Evolutionary conservation across 148 eudicot species (phyloP), one percentile per base, ranked within the genome.

Genomic region (Camellia granthamiana): DNA sequence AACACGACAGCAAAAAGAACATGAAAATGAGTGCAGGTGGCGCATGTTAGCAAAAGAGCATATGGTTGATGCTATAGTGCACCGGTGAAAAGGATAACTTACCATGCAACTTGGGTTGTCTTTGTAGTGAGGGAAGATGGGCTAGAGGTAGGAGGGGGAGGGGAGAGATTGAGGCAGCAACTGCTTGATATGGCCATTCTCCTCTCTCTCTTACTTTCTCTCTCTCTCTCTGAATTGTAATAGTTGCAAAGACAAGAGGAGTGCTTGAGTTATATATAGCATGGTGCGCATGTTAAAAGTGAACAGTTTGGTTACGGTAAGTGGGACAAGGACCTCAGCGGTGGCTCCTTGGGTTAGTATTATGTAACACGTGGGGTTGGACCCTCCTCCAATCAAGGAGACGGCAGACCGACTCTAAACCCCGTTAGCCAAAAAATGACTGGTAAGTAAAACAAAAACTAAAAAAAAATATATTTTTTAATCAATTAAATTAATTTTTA

Each of bases 91-190:
- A 18, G 12, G 7, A 43, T 2, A 13, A 81, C 82, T 55, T 87
- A 90, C 95, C 92, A 83, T 61, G 87, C 9, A 18, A 58, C 12
- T 41, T 67, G 72, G 67, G 67, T n/a, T 18, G 80, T 47, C 30
- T 44, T 76, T 60, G 83, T 66, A 51, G 61, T 69, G 66, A 71
- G 74, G 44, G 92, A 64, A 56, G 86, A 46, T 6, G 84, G 72
- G 51, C 43, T 63, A 54, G 81, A 68, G 77, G 77, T 58, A 42
- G 77, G 72, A 51, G 86, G 3, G 41, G 89, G 88, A 51, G 88
- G 88, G 21, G 83, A 81, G 5, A 59, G 59, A 74, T 85, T 90
- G 72, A 87, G 83, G 87, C 83, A 86, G 78, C 91, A 87, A 43
- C 66, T 71, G 75, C 65, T 69, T 78, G 90, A 84, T 47, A 81